phyloP scores from a whole-genome alignment of 768 basidiomycete species.

The Tulasnella sp. region DNA sequence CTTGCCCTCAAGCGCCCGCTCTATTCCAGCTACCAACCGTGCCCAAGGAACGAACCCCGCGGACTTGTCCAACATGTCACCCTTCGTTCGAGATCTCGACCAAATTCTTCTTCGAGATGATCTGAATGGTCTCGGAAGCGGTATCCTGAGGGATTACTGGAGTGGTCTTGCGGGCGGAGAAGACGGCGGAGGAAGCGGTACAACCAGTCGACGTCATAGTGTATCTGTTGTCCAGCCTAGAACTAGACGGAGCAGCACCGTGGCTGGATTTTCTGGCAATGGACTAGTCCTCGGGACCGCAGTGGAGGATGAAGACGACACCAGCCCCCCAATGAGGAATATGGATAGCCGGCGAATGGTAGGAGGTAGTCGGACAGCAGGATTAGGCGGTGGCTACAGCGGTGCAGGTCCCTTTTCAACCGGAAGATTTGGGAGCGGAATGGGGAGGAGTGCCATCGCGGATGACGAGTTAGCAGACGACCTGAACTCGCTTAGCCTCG shows the following conservation, averaged over 20 bases:
- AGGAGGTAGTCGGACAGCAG: slow-evolving; percentile 9
- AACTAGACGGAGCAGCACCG: slow-evolving; percentile 46
- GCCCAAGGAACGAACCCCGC: slow-evolving; percentile 10
- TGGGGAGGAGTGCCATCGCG: slow-evolving; percentile 64
- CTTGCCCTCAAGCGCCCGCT: background rate
- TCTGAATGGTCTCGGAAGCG: slow-evolving; percentile 43
- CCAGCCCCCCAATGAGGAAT: slow-evolving; percentile 15
- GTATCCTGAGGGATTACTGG: slow-evolving; percentile 75
- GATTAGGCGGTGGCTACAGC: slow-evolving; percentile 15
- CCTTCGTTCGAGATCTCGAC: slow-evolving; percentile 81
- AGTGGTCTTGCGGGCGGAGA: slow-evolving; percentile 31
- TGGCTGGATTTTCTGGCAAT: slow-evolving; percentile 63
- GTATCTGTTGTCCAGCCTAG: slow-evolving; percentile 82
- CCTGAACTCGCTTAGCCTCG: slow-evolving; percentile 65
- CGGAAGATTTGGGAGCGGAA: slow-evolving; percentile 39
- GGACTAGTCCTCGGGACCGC: slow-evolving; percentile 53
- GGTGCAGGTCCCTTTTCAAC: slow-evolving; percentile 1
- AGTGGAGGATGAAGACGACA: slow-evolving; percentile 47
- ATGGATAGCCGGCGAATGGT: slow-evolving; percentile 5
- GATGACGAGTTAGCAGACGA: slow-evolving; percentile 82
- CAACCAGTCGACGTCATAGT: slow-evolving; percentile 80
- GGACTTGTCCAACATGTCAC: slow-evolving; percentile 80
- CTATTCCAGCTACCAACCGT: slow-evolving; percentile 45
- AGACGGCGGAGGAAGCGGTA: slow-evolving; percentile 65
- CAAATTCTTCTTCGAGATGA: slow-evolving; percentile 70